phyloP scores from a whole-genome alignment of 352 stramenopile species.

The Elongisporangium senticosum region DNA sequence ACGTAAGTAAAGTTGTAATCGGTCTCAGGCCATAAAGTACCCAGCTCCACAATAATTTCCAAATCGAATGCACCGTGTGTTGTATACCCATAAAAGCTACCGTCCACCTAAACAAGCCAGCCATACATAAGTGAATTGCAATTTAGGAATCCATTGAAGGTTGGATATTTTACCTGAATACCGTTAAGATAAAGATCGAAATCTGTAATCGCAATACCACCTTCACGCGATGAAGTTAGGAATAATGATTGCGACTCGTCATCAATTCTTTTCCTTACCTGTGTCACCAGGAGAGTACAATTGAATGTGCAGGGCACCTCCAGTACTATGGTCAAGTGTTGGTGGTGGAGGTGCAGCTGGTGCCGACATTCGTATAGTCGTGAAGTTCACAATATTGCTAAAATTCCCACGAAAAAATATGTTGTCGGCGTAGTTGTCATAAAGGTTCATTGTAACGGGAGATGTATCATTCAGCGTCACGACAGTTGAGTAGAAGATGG shows the following conservation, averaged over 20 bases:
- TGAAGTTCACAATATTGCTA: constrained; percentile 25
- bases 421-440: not conserved
- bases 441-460: not conserved
- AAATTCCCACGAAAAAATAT: not conserved
- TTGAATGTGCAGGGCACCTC: constrained; percentile 32
- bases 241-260: not conserved
- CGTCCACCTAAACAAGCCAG: constrained; percentile 15
- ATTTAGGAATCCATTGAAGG: not conserved
- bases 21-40: constrained; percentile 26
- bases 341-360: constrained; percentile 22
- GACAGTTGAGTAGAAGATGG: not conserved
- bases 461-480: not conserved
- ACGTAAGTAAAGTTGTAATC: constrained; percentile 37
- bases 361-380: constrained; percentile 19
- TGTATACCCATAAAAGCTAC: constrained; percentile 21
- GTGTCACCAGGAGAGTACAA: constrained; percentile 54
- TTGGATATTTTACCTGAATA: constrained; percentile 12
- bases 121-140: not conserved
- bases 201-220: constrained; percentile 21
- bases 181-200: constrained; percentile 36
- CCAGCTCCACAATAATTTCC: constrained; percentile 38
- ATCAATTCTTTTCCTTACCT: constrained; percentile 12
- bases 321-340: constrained; percentile 22
- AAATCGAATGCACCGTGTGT: constrained; percentile 18
- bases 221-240: constrained; percentile 6